Evolutionary conservation across 2,329 filamentous ascomycete genomes (phyloP), one percentile per base, ranked within the genome.

Genomic region (Ophiostoma sp.): DNA sequence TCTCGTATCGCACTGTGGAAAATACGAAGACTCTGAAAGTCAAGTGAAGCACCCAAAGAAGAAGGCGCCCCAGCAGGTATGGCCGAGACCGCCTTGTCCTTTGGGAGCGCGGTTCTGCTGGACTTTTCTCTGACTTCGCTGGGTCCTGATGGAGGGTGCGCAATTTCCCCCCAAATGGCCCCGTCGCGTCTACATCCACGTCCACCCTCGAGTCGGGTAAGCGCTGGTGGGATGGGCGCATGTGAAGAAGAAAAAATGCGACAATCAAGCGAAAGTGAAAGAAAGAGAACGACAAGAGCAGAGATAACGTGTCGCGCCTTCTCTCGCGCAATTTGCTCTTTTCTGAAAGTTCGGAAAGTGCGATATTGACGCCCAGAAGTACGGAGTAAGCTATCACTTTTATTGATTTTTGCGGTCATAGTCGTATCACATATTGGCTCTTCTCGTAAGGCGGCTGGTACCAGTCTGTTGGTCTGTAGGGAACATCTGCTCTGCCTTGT

Each of bases 61-160:
- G 59, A 64, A 42, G 59, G 59, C 59, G 59, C n/a, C 42, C 55
- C 8, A 33, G 19, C n/a, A 11, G 31, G 31, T 33, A 63, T 39
- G 59, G 59, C 19, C 59, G 33, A 63, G 59, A 39, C 55, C 48
- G 48, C 52, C n/a, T 61, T 17, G 48, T 36, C 15, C n/a, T 12
- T 33, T 59, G 2, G n/a, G 19, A 39, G 59, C 33, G 3, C 22
- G 28, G 39, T 19, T 45, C 42, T 22, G 57, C 25, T 61, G 36
- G 36, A 39, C 36, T 45, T 33, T 28, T 25, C 2, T 15, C 36
- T 66, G 64, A 22, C 22, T 22, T 19, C 15, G 15, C 39, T 57
- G 15, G 33, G 15, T 12, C 25, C 31, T 66, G 70, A 61, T 72
- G 71, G 71, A 72, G 71, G 71, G 71, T 72, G 48, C 50, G 70